Percentiles rank a stretch among this genome's conserved stretches.
These are phyloP conservation scores for Candida cerambycidarum DNA, from an alignment of 805 yeast genomes.

Conservation along the genomic window DNA sequence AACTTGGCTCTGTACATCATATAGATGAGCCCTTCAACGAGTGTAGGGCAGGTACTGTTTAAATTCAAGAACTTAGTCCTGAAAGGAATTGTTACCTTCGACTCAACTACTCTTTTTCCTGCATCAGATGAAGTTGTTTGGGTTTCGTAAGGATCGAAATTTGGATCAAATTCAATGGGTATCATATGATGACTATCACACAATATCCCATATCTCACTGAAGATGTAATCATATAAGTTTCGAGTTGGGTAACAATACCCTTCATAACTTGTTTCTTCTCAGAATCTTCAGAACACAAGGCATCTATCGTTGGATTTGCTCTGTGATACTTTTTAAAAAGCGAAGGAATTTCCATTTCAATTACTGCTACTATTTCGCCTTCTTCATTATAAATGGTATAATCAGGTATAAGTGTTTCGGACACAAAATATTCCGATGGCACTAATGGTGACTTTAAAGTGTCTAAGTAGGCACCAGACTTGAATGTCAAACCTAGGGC, in stretches of 20 bases:
- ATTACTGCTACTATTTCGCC: background rate
- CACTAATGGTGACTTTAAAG: background rate
- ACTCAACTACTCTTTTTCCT: background rate
- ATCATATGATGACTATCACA: background rate
- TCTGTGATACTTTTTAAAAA: background rate
- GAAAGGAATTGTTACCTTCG: background rate
- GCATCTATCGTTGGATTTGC: background rate
- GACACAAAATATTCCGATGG: background rate
- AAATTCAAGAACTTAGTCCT: background rate
- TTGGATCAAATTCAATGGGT: background rate
- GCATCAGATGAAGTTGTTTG: no score
- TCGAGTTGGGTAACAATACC: background rate
- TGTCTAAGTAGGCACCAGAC: background rate
- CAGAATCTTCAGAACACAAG: no score
- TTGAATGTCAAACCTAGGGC: background rate
- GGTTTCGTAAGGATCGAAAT: no score
- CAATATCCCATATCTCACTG: conserved; percentile 2
- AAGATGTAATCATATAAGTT: conserved; percentile 1
- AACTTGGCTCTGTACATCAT: background rate
- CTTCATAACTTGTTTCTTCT: background rate
- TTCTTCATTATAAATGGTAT: background rate
- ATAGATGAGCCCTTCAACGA: background rate
- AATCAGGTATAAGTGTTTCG: background rate
- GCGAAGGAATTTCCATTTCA: background rate
- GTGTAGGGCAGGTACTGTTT: background rate